Evolutionary conservation across 192 early-diverging fungal species (phyloP).

Genomic region (Coemansia sp.): DNA sequence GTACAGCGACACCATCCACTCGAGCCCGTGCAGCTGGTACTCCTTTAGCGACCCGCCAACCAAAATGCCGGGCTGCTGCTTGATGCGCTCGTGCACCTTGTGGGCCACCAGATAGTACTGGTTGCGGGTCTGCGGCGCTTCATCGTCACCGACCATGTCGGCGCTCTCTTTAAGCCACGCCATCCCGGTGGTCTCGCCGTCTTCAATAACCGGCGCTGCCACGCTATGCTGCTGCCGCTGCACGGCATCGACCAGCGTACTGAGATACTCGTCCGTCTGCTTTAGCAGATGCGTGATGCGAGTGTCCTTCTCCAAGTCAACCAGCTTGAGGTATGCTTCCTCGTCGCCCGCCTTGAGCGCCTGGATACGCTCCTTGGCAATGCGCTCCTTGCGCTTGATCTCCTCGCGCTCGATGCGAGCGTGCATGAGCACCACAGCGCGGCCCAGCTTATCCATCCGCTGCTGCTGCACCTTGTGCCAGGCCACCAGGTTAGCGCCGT

Average conservation of each 20-base stretch:
- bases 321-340: conserved; percentile 92
- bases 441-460: conserved; percentile 73
- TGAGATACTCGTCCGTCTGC: conserved; percentile 87
- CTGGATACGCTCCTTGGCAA: conserved; percentile 91
- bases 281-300: conserved; percentile 88
- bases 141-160: conserved; percentile 40
- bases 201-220: conserved; percentile 32
- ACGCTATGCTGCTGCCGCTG: conserved; percentile 72
- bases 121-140: conserved; percentile 50
- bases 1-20: conserved; percentile 99
- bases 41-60: conserved; percentile 93
- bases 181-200: conserved; percentile 11
- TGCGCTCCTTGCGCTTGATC: conserved; percentile 77
- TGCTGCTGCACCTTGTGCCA: conserved; percentile 69
- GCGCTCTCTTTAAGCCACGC: conserved; percentile 44
- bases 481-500: conserved; percentile 66
- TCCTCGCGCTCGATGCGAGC: conserved; percentile 89
- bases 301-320: conserved; percentile 95
- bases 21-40: conserved; percentile 92
- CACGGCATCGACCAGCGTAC: conserved; percentile 81
- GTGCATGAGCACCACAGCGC: conserved; percentile 74
- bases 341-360: conserved; percentile 98
- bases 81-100: conserved; percentile 76
- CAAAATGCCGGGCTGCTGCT: conserved; percentile 79
- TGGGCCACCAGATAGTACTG: conserved; percentile 87